phyloP scores from a whole-genome alignment of 306 rosid genomes.

The Abrus pulchellus region DNA sequence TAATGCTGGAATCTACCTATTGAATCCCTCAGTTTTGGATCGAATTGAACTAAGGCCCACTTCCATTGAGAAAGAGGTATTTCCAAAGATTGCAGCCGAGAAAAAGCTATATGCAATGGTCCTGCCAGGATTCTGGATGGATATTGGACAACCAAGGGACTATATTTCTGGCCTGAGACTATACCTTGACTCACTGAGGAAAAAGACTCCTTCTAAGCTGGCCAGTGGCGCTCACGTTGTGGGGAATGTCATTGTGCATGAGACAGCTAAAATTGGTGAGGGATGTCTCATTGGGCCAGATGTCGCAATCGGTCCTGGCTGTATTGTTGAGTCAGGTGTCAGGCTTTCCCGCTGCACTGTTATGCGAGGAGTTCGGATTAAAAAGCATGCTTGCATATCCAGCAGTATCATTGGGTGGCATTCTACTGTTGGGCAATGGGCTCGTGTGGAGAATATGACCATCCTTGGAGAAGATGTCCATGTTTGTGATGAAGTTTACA shows the following conservation, averaged over 20 bases:
- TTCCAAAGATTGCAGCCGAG: slow-evolving; percentile 89
- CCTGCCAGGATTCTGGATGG: slow-evolving; percentile 99
- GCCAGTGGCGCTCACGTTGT: slow-evolving; percentile 81
- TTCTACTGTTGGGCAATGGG: slow-evolving; percentile 98
- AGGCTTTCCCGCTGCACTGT: slow-evolving; percentile 93
- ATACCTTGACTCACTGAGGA: slow-evolving; percentile 84
- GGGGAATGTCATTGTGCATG: slow-evolving; percentile 92
- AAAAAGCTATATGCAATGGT: slow-evolving; percentile 93
- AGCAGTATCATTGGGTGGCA: slow-evolving; percentile 98
- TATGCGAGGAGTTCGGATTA: slow-evolving; percentile 92
- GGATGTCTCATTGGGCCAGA: slow-evolving; percentile 99
- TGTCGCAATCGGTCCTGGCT: slow-evolving; percentile 97
- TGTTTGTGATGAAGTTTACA: slow-evolving; percentile 90
- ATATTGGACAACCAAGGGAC: slow-evolving; percentile 97
- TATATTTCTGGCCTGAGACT: slow-evolving; percentile 89
- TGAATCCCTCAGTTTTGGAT: slow-evolving; percentile 92
- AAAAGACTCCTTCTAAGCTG: slow-evolving; percentile 74
- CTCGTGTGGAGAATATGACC: slow-evolving; percentile 96
- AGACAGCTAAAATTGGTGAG: slow-evolving; percentile 88
- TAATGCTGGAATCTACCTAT: slow-evolving; percentile 94
- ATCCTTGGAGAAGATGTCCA: slow-evolving; percentile 98
- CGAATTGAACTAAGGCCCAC: slow-evolving; percentile 90
- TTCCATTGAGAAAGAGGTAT: slow-evolving; percentile 97
- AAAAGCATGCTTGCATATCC: slow-evolving; percentile 90
- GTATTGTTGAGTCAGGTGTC: slow-evolving; percentile 88